These are phyloP conservation scores for Artomyces pyxidatus DNA, from an alignment of 768 basidiomycete species.

Conservation along the genomic window DNA sequence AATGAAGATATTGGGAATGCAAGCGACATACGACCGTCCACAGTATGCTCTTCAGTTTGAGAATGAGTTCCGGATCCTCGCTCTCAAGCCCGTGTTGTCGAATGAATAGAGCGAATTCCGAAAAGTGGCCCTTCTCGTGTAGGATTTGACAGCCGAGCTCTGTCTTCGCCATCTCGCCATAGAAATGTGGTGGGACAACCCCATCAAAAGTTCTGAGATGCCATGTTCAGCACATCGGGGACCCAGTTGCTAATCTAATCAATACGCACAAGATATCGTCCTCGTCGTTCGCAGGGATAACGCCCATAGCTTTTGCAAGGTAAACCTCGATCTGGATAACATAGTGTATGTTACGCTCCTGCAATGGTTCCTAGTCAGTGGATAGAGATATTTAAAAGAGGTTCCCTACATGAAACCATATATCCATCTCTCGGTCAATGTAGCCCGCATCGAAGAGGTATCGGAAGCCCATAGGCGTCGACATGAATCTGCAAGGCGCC, in stretches of 20 bases:
- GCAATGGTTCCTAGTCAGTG: constrained; percentile 5
- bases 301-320: constrained; percentile 70
- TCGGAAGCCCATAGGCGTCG: constrained; percentile 85
- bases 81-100: constrained; percentile 79
- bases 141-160: constrained; percentile 89
- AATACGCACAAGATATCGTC: constrained; percentile 50
- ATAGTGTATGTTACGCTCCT: constrained; percentile 93
- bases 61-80: constrained; percentile 74
- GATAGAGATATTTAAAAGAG: neutral
- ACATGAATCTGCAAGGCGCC: constrained; percentile 66
- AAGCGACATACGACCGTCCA: constrained; percentile 76
- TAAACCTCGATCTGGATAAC: constrained; percentile 93
- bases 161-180: constrained; percentile 96
- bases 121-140: constrained; percentile 84
- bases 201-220: constrained; percentile 64
- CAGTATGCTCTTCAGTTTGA: constrained; percentile 88
- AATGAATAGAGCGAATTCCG: constrained; percentile 87
- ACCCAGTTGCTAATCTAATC: neutral
- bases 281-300: constrained; percentile 40
- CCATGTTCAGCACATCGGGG: neutral
- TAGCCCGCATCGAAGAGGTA: constrained; percentile 90
- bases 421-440: constrained; percentile 91
- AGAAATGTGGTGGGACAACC: constrained; percentile 90
- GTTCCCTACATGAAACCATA: constrained; percentile 82
- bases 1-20: neutral